Evolutionary conservation across 75 land plant species (phyloP).

Genomic region (Azolla pinnata): DNA sequence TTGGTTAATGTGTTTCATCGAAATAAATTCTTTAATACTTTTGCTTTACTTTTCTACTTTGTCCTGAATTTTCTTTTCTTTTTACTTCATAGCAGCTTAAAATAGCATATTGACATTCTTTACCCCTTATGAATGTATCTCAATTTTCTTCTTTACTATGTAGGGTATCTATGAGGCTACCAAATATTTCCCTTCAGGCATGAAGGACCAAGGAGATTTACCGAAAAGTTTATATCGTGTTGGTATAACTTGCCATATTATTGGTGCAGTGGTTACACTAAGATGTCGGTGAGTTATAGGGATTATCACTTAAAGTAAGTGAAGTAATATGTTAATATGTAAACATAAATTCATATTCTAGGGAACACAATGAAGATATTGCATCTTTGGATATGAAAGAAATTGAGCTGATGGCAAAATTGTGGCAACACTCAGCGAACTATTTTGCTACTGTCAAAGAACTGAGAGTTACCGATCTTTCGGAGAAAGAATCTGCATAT

Average conservation of each 20-base stretch:
- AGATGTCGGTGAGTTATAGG: not conserved
- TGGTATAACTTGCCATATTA: constrained; percentile 37
- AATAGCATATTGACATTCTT: no score
- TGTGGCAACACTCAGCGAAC: constrained; percentile 2
- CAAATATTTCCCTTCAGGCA: constrained; percentile 44
- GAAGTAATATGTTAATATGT: not conserved
- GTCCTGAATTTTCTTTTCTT: no score
- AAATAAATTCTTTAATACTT: not conserved
- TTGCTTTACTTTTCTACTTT: no score
- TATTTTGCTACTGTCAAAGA: not conserved
- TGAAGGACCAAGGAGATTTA: constrained; percentile 18
- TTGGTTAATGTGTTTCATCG: not conserved
- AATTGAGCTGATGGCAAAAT: not conserved
- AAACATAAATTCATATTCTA: constrained; percentile 1
- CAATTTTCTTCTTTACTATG: not conserved
- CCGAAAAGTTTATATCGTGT: constrained; percentile 25
- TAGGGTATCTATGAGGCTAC: constrained; percentile 92
- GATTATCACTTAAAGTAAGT: not conserved
- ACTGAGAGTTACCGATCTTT: constrained; percentile 1
- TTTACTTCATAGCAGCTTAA: no score
- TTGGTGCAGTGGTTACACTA: constrained; percentile 13
- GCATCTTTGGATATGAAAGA: not conserved
- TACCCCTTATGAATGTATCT: no score
- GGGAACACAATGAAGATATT: not conserved
- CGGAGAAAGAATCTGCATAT: not conserved